phyloP scores from a whole-genome alignment of 2,329 filamentous ascomycete species.

The Fusarium bulbicola region DNA sequence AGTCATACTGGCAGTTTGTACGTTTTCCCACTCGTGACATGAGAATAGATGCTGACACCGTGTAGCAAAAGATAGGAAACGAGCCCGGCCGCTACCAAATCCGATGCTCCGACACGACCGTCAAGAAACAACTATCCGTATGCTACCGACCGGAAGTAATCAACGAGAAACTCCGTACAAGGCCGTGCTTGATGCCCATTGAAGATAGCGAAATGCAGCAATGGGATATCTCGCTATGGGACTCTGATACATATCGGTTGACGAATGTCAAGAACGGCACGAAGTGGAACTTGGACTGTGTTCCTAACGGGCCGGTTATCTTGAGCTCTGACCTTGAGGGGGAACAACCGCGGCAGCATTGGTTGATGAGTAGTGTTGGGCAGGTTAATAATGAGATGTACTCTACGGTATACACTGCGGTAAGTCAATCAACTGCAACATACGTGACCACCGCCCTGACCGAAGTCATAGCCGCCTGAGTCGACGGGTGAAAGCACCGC shows the following conservation, averaged over 20 bases:
- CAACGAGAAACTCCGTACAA: conserved; percentile 40
- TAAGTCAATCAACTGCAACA: background rate
- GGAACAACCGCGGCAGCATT: conserved; percentile 46
- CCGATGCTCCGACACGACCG: conserved; percentile 42
- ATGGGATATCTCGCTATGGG: conserved; percentile 48
- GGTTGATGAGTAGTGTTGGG: conserved; percentile 46
- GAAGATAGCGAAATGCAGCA: conserved; percentile 43
- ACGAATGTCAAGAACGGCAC: conserved; percentile 47
- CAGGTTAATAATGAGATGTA: conserved; percentile 46
- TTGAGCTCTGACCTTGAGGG: conserved; percentile 42
- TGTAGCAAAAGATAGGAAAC: conserved; percentile 42
- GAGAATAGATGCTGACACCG: background rate
- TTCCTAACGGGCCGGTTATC: conserved; percentile 44
- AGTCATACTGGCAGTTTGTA: conserved; percentile 29
- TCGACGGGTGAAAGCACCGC: background rate
- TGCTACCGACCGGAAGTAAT: conserved; percentile 40
- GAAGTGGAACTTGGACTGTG: conserved; percentile 46
- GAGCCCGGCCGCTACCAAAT: conserved; percentile 45
- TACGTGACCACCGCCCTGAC: background rate
- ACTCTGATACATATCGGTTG: conserved; percentile 41
- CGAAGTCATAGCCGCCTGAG: background rate
- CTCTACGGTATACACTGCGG: conserved; percentile 43
- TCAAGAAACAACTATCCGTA: conserved; percentile 44
- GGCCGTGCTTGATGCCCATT: conserved; percentile 42
- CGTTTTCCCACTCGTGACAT: background rate